Evolutionary conservation across 2,329 filamentous ascomycete species (phyloP).

Genomic region (Setomelanomma holmii): DNA sequence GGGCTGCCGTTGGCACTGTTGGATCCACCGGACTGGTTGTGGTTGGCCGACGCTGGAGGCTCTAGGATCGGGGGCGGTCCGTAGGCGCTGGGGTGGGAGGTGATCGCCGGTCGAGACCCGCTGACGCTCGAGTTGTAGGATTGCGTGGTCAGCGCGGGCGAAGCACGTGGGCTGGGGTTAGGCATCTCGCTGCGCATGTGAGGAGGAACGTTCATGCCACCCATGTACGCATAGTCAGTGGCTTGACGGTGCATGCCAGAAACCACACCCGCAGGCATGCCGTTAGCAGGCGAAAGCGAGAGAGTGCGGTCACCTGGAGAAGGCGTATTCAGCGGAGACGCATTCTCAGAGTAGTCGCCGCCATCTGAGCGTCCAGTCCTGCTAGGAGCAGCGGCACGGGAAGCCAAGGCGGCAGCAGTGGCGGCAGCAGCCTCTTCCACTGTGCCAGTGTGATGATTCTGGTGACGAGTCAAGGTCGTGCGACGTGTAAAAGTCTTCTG

Average conservation of each 20-base stretch:
- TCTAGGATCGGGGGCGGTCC: slow-evolving; percentile 86
- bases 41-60: slow-evolving; percentile 78
- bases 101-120: slow-evolving; percentile 65
- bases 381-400: slow-evolving; percentile 53
- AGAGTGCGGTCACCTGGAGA: slow-evolving; percentile 81
- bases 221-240: slow-evolving; percentile 78
- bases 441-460: slow-evolving; percentile 94
- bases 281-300: slow-evolving; percentile 80
- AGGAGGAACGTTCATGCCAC: slow-evolving; percentile 78
- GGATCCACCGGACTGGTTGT: slow-evolving; percentile 66
- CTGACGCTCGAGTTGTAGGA: slow-evolving; percentile 64
- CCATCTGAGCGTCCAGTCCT: slow-evolving; percentile 71
- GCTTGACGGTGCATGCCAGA: slow-evolving; percentile 71
- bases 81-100: slow-evolving; percentile 84
- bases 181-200: slow-evolving; percentile 81
- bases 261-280: slow-evolving; percentile 69
- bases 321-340: slow-evolving; percentile 78
- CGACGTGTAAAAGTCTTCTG: slow-evolving; percentile 98
- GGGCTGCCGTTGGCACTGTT: slow-evolving; percentile 80
- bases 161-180: slow-evolving; percentile 71
- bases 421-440: slow-evolving; percentile 92
- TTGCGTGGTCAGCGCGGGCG: slow-evolving; percentile 69
- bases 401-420: slow-evolving; percentile 83
- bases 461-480: slow-evolving; percentile 92
- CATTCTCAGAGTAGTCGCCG: slow-evolving; percentile 73